Evolutionary conservation across 2,329 filamentous ascomycete genomes (phyloP).

Genomic region (Arthrobotrys sphaeroides): DNA sequence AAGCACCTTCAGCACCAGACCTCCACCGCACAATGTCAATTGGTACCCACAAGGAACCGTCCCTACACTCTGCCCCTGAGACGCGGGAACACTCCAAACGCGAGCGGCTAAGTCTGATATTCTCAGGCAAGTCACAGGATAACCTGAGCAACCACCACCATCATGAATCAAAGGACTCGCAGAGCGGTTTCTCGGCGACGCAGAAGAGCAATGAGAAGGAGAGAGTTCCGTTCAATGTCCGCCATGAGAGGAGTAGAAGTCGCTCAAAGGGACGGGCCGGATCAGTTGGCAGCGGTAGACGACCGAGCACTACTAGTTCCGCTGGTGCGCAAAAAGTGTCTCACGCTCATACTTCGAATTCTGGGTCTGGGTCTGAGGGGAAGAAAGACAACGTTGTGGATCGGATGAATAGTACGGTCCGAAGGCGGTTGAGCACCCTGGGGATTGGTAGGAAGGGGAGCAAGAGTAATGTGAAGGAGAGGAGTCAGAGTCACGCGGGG

Average conservation of each 20-base stretch:
- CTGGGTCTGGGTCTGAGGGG: constrained; percentile 31
- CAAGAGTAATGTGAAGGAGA: constrained; percentile 58
- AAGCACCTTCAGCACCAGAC: constrained; percentile 44
- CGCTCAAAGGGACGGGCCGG: constrained; percentile 51
- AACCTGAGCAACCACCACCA: constrained; percentile 37
- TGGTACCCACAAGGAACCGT: constrained; percentile 40
- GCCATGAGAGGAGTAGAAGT: constrained; percentile 47
- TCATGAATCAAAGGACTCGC: constrained; percentile 41
- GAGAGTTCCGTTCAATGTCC: constrained; percentile 28
- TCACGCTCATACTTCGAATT: constrained; percentile 31
- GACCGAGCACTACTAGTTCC: constrained; percentile 50
- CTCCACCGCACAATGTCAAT: constrained; percentile 47
- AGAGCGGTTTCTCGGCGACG: not conserved
- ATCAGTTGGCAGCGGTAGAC: constrained; percentile 40
- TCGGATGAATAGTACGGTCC: constrained; percentile 71
- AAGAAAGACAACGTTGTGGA: constrained; percentile 53
- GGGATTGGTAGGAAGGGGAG: constrained; percentile 69
- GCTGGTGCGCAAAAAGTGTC: constrained; percentile 40
- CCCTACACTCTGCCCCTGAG: constrained; percentile 44
- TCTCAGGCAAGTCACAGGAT: constrained; percentile 45
- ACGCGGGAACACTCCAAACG: constrained; percentile 46
- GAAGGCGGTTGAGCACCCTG: constrained; percentile 80
- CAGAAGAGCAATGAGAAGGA: constrained; percentile 49
- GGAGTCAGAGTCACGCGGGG: constrained; percentile 33
- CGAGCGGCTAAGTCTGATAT: constrained; percentile 45